A percentile compares a stretch with the other conserved stretches of the same genome.
Conservation (phyloP, 106 monocot species). For the Chionographis japonica region DNA sequence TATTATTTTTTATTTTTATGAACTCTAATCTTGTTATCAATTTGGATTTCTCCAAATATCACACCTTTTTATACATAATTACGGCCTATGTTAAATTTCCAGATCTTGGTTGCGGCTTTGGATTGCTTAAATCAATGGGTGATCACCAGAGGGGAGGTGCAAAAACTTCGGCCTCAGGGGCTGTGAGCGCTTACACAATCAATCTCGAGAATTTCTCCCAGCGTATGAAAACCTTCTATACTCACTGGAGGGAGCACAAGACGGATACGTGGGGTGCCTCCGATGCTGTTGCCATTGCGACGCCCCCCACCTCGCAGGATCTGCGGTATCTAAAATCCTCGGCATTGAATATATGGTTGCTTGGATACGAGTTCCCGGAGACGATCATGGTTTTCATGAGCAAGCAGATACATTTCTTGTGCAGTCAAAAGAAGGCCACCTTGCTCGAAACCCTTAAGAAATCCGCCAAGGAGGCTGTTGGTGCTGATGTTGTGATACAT, state of each 20-base stretch:
- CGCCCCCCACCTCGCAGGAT: constrained; percentile 42
- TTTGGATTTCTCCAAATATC: no score
- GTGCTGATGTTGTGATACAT: constrained; percentile 39
- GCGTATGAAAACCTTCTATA: constrained; percentile 27
- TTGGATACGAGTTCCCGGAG: constrained; percentile 58
- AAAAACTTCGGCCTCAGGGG: background rate
- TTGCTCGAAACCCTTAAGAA: constrained; percentile 31
- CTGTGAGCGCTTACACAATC: constrained; percentile 16
- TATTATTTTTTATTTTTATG: no score
- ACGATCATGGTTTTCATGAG: constrained; percentile 48
- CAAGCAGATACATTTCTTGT: constrained; percentile 45
- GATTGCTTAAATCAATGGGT: constrained; percentile 4
- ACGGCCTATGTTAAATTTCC: no score
- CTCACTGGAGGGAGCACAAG: constrained; percentile 37
- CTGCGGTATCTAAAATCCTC: constrained; percentile 47
- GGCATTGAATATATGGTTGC: constrained; percentile 42
- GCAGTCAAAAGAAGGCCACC: constrained; percentile 34
- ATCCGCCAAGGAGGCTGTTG: constrained; percentile 30
- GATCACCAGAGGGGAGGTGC: constrained; percentile 22
- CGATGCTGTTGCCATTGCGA: constrained; percentile 30
- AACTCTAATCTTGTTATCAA: no score
- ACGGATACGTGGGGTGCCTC: constrained; percentile 18
- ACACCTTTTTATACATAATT: no score
- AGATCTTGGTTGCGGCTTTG: no score
- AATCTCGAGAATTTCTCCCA: constrained; percentile 26